Percentiles rank a stretch among this genome's conserved stretches.
These are phyloP conservation scores for Solanum virginianum DNA, from an alignment of 257 asterid genomes.

Conservation along the genomic window DNA sequence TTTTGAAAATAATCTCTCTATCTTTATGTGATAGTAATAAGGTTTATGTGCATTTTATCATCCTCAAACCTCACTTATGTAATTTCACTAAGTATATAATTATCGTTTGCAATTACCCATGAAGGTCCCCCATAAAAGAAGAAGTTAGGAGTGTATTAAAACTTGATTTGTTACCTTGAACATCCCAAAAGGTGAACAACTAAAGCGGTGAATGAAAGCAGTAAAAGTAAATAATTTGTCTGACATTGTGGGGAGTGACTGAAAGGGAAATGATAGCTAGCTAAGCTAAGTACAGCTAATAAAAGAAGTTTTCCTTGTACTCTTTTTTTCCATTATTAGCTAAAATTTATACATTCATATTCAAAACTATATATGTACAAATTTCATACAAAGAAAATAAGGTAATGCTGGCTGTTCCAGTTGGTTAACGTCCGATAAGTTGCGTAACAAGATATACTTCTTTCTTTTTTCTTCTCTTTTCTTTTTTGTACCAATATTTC, in stretches of 20 bases:
- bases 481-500: not conserved
- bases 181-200: not conserved
- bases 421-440: slow-evolving; percentile 8
- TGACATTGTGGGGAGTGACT: slow-evolving; percentile 5
- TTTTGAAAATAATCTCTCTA: too few relatives aligned
- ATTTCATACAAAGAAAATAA: not conserved
- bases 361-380: not conserved
- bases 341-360: not conserved
- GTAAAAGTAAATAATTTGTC: not conserved
- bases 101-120: too few relatives aligned
- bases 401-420: slow-evolving; percentile 9
- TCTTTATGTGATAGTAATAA: too few relatives aligned
- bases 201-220: not conserved
- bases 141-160: not conserved
- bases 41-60: too few relatives aligned
- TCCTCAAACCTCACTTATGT: too few relatives aligned
- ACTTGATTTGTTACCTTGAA: not conserved
- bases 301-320: slow-evolving; percentile 9
- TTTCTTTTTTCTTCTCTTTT: not conserved
- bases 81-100: too few relatives aligned
- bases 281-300: not conserved
- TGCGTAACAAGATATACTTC: slow-evolving; percentile 14
- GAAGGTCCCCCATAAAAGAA: not conserved
- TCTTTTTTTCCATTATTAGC: slow-evolving; percentile 11
- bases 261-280: slow-evolving; percentile 1